Evolutionary conservation across 1,139 yeast species (phyloP).

Genomic region (Petasospora fabianii): DNA sequence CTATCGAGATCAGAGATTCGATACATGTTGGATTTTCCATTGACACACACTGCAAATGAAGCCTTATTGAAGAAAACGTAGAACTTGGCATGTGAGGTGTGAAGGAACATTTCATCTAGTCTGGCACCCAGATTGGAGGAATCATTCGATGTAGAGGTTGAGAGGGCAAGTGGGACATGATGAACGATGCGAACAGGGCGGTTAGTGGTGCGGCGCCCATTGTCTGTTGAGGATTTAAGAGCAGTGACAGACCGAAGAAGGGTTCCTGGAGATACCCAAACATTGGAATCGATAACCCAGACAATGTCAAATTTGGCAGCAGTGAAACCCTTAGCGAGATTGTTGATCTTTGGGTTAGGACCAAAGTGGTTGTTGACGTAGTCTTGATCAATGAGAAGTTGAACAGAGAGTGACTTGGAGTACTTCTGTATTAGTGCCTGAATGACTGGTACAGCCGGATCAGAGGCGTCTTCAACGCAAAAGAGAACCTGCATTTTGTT

Average conservation of each 20-base stretch:
- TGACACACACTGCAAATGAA: slow-evolving; percentile 86
- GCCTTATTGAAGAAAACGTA: slow-evolving; percentile 73
- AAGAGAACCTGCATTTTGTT: slow-evolving; percentile 64
- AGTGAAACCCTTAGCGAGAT: slow-evolving; percentile 72
- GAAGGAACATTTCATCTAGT: slow-evolving; percentile 81
- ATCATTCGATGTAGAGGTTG: slow-evolving; percentile 25
- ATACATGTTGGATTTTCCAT: slow-evolving; percentile 86
- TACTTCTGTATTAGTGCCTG: slow-evolving; percentile 46
- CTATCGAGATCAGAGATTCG: slow-evolving; percentile 59
- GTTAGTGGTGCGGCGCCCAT: slow-evolving; percentile 35
- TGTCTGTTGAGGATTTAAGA: slow-evolving; percentile 45
- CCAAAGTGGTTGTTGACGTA: slow-evolving; percentile 54
- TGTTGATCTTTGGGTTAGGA: slow-evolving; percentile 88
- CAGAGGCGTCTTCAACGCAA: slow-evolving; percentile 63
- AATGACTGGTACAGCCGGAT: slow-evolving; percentile 64
- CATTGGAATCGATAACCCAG: slow-evolving; percentile 90
- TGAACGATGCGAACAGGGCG: slow-evolving; percentile 68
- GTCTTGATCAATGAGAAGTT: slow-evolving; percentile 46
- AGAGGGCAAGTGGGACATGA: slow-evolving; percentile 69
- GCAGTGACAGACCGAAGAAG: slow-evolving; percentile 63
- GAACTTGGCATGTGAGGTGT: slow-evolving; percentile 82
- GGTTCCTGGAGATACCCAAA: slow-evolving; percentile 69
- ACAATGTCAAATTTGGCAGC: slow-evolving; percentile 67
- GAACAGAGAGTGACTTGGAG: slow-evolving; percentile 52
- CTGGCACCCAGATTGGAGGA: slow-evolving; percentile 52